Evolutionary conservation across 495 filamentous ascomycete species (phyloP).

Genomic region (Penicillium psychrofluorescens): DNA sequence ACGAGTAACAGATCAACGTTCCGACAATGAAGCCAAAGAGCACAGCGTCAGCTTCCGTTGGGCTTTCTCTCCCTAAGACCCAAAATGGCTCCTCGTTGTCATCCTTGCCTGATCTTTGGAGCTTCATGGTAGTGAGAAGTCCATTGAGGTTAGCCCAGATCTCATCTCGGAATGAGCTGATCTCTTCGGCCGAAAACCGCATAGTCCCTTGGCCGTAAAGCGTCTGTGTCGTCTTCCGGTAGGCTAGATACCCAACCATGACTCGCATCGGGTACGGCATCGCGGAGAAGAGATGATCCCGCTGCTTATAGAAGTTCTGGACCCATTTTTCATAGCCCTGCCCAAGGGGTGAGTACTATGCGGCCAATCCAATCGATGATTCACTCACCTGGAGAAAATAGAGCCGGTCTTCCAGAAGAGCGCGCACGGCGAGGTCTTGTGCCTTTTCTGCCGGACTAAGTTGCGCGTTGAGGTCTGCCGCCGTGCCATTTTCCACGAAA

Average conservation of each 20-base stretch:
- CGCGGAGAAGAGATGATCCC: constrained; percentile 38
- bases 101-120: constrained; percentile 6
- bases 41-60: constrained; percentile 49
- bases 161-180: constrained; percentile 32
- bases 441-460: constrained; percentile 30
- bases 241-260: constrained; percentile 44
- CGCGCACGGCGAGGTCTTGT: constrained; percentile 43
- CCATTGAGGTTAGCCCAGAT: constrained; percentile 46
- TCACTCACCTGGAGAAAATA: constrained; percentile 44
- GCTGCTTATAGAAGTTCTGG: constrained; percentile 56
- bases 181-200: constrained; percentile 43
- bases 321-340: constrained; percentile 39
- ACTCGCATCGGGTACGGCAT: constrained; percentile 46
- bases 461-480: constrained; percentile 40
- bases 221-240: constrained; percentile 30
- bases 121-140: constrained; percentile 20
- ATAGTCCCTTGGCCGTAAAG: constrained; percentile 50
- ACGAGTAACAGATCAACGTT: constrained; percentile 45
- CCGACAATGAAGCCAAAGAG: constrained; percentile 52
- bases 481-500: constrained; percentile 29
- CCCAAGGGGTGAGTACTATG: background rate
- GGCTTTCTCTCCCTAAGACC: constrained; percentile 45
- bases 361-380: background rate
- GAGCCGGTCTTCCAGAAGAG: constrained; percentile 54
- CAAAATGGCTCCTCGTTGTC: constrained; percentile 40